Percentiles rank a stretch among this genome's conserved stretches.
These are phyloP conservation scores for Austroboletus niveus DNA, from an alignment of 1,284 basidiomycete genomes.

Conservation along the genomic window DNA sequence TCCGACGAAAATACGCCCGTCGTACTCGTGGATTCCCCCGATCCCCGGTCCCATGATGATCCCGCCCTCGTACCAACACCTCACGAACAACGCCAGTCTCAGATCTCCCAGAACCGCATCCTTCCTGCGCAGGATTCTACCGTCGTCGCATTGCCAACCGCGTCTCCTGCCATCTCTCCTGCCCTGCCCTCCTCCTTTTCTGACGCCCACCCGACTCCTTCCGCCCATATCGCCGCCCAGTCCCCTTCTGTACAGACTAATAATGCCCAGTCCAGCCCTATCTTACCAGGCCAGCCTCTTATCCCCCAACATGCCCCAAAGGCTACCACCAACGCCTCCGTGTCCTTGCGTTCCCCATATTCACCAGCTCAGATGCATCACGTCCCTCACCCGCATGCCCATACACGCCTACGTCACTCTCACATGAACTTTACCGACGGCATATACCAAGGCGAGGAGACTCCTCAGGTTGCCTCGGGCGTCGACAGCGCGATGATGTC, in stretches of 20 bases:
- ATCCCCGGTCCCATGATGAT: slow-evolving; percentile 11
- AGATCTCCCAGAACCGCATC: slow-evolving; percentile 17
- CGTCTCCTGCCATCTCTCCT: slow-evolving; percentile 20
- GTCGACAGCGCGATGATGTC: slow-evolving; percentile 48
- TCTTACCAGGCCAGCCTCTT: slow-evolving; percentile 14
- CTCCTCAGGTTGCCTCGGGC: slow-evolving; percentile 27
- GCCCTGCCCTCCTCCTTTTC: slow-evolving; percentile 21
- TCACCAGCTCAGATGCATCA: slow-evolving; percentile 61
- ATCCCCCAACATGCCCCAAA: slow-evolving; percentile 24
- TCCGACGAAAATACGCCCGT: slow-evolving; percentile 17
- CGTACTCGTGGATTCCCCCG: slow-evolving; percentile 11
- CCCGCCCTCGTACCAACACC: slow-evolving; percentile 3
- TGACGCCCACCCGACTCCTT: slow-evolving; percentile 12
- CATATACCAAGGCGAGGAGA: slow-evolving; percentile 40
- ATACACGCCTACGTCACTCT: slow-evolving; percentile 62
- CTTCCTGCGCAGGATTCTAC: slow-evolving; percentile 21
- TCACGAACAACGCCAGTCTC: slow-evolving; percentile 15
- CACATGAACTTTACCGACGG: slow-evolving; percentile 45
- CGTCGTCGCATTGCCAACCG: slow-evolving; percentile 9
- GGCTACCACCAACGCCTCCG: slow-evolving; percentile 34
- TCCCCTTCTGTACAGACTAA: slow-evolving; percentile 22
- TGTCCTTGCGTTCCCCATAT: slow-evolving; percentile 54
- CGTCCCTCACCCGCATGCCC: slow-evolving; percentile 72
- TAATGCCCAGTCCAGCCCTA: slow-evolving; percentile 22
- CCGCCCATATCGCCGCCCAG: slow-evolving; percentile 10